Base-by-base conservation (phyloP, 2,329 filamentous ascomycete species). In the Fusarium longipes region DNA sequence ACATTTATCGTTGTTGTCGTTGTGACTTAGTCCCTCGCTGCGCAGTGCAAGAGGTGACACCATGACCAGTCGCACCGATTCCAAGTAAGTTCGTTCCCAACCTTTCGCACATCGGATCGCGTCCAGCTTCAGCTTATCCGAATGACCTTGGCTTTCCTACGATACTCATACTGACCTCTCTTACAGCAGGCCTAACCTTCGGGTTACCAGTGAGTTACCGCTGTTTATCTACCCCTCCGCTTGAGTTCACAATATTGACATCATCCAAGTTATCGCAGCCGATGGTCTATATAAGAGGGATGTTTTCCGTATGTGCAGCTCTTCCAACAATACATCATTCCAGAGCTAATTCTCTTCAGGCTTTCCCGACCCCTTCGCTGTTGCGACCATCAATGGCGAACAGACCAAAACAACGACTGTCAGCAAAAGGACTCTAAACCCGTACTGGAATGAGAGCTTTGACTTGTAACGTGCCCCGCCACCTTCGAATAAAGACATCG, bases 391-490 rank as follows among this genome's bases (percentile, higher is more conserved):
- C 81, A 95, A 94, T 81, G 96, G 96, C 79, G 96, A 99, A 81
- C 96, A 99, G 83, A 99, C 96, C 59, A 93, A 94, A 81, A 98
- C 96, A n/a, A 99, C 96, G 12, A 91, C 91, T 35, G 96, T 98
- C 72, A 97, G 96, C 79, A 98, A 97, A 82, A 92, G 96, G 82
- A 98, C 96, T 12, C 83, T 99, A 80, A 98, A 97, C 80, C 96
- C 96, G n/a, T 99, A 99, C 80, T 99, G 96, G 96, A 99, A 99
- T 80, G 96, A 99, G 83, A 93, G 89, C 77, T 99, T 99, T 83
- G 96, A 99, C 80, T 91, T 99, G 96, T 98, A 89, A 89, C 75
- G 91, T 62, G 43, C 63, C 59, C 68, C 47, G 36, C 52, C 63
- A 65, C 45, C 42, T 44, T 38, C n/a, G 50, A 50, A 51, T 43